Evolutionary conservation across 768 basidiomycete genomes (phyloP).

Genomic region (Russula griseocarnosa): DNA sequence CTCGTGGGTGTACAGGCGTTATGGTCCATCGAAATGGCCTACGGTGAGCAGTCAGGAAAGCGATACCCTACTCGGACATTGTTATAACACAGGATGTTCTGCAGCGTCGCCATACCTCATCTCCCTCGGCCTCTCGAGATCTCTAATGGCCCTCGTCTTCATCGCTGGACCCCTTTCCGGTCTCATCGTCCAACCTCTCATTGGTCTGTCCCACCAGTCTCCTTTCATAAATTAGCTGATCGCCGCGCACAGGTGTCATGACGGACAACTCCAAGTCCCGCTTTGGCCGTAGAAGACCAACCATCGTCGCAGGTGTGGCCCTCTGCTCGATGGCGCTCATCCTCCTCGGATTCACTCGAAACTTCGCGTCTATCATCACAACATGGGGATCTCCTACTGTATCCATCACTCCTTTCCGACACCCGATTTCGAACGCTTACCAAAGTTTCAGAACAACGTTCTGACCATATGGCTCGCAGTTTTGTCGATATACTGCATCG

Average conservation of each 20-base stretch:
- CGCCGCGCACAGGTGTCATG: constrained; percentile 45
- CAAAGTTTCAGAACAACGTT: constrained; percentile 49
- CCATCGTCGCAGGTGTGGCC: constrained; percentile 68
- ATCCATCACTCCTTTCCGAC: constrained; percentile 22
- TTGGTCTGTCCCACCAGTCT: constrained; percentile 46
- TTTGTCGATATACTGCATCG: constrained; percentile 60
- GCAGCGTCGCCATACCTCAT: constrained; percentile 83
- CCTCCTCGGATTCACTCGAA: constrained; percentile 76
- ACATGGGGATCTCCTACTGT: constrained; percentile 36
- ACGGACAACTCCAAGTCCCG: constrained; percentile 81
- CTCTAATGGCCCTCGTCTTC: constrained; percentile 85
- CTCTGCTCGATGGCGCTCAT: constrained; percentile 71
- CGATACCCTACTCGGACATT: background rate
- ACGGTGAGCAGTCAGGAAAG: constrained; percentile 43
- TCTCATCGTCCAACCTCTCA: constrained; percentile 85
- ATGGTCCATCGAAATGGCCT: constrained; percentile 95
- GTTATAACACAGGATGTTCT: background rate
- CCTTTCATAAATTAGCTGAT: background rate
- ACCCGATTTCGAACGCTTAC: background rate
- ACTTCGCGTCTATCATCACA: constrained; percentile 53
- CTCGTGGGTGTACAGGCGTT: constrained; percentile 82
- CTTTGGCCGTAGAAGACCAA: constrained; percentile 82
- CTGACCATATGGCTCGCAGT: constrained; percentile 79
- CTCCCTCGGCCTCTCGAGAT: constrained; percentile 83
- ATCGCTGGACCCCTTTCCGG: constrained; percentile 89